Evolutionary conservation across 768 basidiomycete genomes (phyloP).

Genomic region (Podaxis pistillaris): DNA sequence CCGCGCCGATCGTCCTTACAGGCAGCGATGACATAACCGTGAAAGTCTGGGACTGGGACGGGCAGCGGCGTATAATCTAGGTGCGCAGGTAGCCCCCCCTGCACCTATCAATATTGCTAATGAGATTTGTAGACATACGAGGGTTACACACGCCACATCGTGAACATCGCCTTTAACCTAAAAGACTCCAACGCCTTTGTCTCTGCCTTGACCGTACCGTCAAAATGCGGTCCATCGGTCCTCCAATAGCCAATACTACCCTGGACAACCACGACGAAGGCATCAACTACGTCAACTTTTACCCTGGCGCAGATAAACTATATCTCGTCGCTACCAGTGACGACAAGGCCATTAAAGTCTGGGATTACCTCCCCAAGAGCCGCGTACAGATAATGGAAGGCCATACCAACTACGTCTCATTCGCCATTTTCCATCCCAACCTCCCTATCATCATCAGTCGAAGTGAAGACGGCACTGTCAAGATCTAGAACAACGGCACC

Average conservation of each 20-base stretch:
- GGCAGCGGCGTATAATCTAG: slow-evolving; percentile 96
- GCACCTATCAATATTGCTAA: slow-evolving; percentile 1
- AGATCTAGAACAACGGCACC: too few relatives aligned
- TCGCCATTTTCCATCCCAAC: slow-evolving; percentile 95
- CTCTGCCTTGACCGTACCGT: slow-evolving; percentile 95
- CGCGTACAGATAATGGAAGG: slow-evolving; percentile 98
- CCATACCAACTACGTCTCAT: slow-evolving; percentile 96
- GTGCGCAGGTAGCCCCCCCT: slow-evolving; percentile 37
- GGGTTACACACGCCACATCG: slow-evolving; percentile 98
- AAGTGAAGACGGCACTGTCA: slow-evolving; percentile 91
- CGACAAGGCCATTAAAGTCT: slow-evolving; percentile 96
- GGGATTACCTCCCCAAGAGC: slow-evolving; percentile 98
- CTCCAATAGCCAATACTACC: slow-evolving; percentile 85
- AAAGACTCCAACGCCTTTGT: slow-evolving; percentile 98
- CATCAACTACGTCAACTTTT: slow-evolving; percentile 99
- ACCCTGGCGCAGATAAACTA: slow-evolving; percentile 95
- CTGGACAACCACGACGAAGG: slow-evolving; percentile 99
- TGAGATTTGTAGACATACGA: slow-evolving; percentile 70
- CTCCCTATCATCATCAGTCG: slow-evolving; percentile 92
- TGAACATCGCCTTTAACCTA: slow-evolving; percentile 96
- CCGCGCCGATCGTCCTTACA: slow-evolving; percentile 86
- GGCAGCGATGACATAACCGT: slow-evolving; percentile 99
- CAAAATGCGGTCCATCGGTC: slow-evolving; percentile 96
- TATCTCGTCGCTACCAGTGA: slow-evolving; percentile 96
- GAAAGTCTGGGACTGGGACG: slow-evolving; percentile 99